These are phyloP conservation scores for Leishmania guyanensis DNA, from an alignment of 208 protist species.

Conservation along the genomic window DNA sequence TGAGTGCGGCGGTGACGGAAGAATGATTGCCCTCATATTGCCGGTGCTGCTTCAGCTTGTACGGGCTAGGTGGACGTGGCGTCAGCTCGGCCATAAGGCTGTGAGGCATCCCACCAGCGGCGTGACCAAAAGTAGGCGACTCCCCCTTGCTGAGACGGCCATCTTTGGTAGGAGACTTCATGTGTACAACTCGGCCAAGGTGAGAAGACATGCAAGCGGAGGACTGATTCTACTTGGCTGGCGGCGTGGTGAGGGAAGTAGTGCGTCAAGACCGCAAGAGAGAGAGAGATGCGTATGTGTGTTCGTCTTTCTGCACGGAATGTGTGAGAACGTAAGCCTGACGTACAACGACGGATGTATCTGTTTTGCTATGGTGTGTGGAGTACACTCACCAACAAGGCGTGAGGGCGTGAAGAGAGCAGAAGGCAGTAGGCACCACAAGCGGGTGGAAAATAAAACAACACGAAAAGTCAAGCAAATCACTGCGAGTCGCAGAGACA, in stretches of 20 bases:
- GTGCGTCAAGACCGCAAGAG: no score
- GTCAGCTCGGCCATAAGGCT: conserved; percentile 35
- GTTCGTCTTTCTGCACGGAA: background rate
- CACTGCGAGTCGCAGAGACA: background rate
- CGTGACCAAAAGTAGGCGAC: background rate
- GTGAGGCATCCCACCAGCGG: conserved; percentile 1
- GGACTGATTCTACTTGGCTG: background rate
- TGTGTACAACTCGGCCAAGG: background rate
- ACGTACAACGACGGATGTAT: background rate
- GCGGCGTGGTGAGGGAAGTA: background rate
- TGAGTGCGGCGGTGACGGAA: conserved; percentile 36
- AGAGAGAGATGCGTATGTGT: background rate
- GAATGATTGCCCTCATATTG: conserved; percentile 2
- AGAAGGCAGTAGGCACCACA: background rate
- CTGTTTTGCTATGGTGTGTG: background rate
- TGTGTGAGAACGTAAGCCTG: background rate
- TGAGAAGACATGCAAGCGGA: background rate
- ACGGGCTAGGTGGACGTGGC: conserved; percentile 67
- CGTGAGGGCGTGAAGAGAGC: background rate
- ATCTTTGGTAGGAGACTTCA: background rate
- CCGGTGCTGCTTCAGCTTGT: conserved; percentile 34
- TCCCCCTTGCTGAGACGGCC: background rate
- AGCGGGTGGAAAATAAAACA: background rate
- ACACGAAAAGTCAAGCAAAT: background rate
- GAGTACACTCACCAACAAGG: background rate